Evolutionary conservation across 495 filamentous ascomycete genomes (phyloP), one percentile per base, ranked within the genome.

Genomic region (Podospora pseudopauciseta): DNA sequence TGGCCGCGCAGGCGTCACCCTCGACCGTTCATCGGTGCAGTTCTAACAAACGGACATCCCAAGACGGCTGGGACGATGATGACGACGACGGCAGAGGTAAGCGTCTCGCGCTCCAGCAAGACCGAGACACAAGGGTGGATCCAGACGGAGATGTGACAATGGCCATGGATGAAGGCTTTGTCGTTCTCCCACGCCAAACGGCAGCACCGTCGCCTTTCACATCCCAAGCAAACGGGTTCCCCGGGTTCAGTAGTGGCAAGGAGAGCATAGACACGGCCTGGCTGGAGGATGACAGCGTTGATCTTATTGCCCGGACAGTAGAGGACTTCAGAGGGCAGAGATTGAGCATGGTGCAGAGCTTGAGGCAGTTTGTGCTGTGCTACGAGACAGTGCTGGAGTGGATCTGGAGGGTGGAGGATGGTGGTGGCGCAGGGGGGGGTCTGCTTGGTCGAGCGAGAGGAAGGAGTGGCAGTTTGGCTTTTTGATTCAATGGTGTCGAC

Each of bases 301-400:
- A 99, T 77, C 78, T 98, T 67, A 86, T 99, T 59, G 88, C 89
- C 65, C 89, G 88, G 74, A 93, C 92, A 0, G 94, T 99, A 4
- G 89, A 92, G 70, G 92, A 97, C 74, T 96, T 99, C 74, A 84
- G 95, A 39, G 83, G 82, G 7, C 96, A 99, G 79, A 82, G 95
- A 66, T 79, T 97, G 6, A 97, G 93, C 80, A 98, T 98, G 95
- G 94, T 99, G 65, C 95, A 99, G 79, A 97, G 91, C 71, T 81
- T 99, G 69, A 86, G 92, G 69, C 95, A 99, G 78, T 99, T 90
- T 79, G 94, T 97, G 65, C 86, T 99, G 54, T 99, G 95, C 75
- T 99, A 99, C 76, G 95, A 99, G 79, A 96, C 91, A 30, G 86
- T 97, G 7, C 80, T 97, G 56, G 95, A 98, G 78, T 99, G 95